These are phyloP conservation scores for Daucus carota DNA, from an alignment of 129 eudicot species.

Conservation along the genomic window DNA sequence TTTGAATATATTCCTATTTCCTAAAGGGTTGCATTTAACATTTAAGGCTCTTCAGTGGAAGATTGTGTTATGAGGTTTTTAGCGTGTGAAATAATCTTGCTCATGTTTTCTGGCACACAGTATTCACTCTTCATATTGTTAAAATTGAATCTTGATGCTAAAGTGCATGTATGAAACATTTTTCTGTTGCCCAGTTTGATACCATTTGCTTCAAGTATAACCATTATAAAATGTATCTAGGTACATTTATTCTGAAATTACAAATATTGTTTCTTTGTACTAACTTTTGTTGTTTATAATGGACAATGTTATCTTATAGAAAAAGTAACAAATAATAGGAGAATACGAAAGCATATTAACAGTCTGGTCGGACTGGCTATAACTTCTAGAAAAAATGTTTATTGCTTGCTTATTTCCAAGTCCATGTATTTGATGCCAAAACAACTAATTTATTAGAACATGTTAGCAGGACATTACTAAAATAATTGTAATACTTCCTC, in stretches of 20 bases:
- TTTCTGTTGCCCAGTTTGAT: not conserved
- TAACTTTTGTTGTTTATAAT: not conserved
- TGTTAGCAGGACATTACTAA: not conserved
- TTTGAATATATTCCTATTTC: not conserved
- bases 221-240: not conserved
- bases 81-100: not conserved
- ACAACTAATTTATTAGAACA: not conserved
- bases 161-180: too few species aligned
- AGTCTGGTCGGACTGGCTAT: too few species aligned
- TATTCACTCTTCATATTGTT: not conserved
- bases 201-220: not conserved
- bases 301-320: not conserved
- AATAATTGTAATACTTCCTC: not conserved
- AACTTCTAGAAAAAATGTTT: not conserved
- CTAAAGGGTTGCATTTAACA: too few species aligned
- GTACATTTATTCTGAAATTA: not conserved
- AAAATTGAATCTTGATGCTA: not conserved
- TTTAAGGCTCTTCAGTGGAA: too few species aligned
- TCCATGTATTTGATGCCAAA: not conserved
- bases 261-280: not conserved
- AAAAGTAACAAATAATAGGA: not conserved
- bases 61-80: too few species aligned
- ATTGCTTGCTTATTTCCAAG: not conserved
- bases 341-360: too few species aligned
- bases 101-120: not conserved